Base-by-base conservation (phyloP, 352 stramenopile species). In the Halophytophthora polymorphica region DNA sequence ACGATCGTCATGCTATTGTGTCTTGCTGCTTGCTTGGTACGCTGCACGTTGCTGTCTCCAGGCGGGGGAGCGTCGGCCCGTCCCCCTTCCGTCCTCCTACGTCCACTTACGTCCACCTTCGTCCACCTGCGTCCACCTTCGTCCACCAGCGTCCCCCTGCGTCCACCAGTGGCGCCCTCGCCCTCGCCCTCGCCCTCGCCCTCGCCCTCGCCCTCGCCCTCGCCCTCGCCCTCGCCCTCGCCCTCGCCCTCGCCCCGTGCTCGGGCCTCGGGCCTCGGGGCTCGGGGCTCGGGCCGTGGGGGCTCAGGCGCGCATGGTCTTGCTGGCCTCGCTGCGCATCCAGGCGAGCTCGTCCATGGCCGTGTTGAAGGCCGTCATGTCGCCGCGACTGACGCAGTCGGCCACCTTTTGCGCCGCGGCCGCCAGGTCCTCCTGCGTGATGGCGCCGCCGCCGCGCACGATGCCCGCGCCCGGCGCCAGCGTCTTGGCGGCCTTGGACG, bases 311-410 rank as follows among this genome's bases (percentile, higher is more conserved):
- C 69, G 77, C 77, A 90, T 84, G 44, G 90, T 66, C 39, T 76
- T 86, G 56, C 61, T 93, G 33, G 79, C 79, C 57, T 93, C 83
- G 50, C 80, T 88, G 18, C 83, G 79, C 44, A 93, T 71, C 64
- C 66, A 81, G 45, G 90, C 83, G 19, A 93, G 59, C 53, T 90
- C 79, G 43, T 83, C 73, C 79, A 93, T 93, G 31, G 83, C 83
- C 17, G 77, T 69, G 56, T 93, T 73, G 70, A 90, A 93, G 29
- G 75, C 81, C 37, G 72, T 55, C 83, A 93, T 93, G 62, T 93
- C 80, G 25, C 77, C 73, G 40, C 87, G 88, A 39, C 66, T 70
- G 36, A 90, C 83, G 33, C 83, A 93, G 33, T 88, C 75, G 6
- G 83, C 79, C 17, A 93, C 77, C 28, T 56, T 69, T 56, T 93